These are phyloP conservation scores for Ogataea dorogensis DNA, from an alignment of 805 yeast species.

Conservation along the genomic window DNA sequence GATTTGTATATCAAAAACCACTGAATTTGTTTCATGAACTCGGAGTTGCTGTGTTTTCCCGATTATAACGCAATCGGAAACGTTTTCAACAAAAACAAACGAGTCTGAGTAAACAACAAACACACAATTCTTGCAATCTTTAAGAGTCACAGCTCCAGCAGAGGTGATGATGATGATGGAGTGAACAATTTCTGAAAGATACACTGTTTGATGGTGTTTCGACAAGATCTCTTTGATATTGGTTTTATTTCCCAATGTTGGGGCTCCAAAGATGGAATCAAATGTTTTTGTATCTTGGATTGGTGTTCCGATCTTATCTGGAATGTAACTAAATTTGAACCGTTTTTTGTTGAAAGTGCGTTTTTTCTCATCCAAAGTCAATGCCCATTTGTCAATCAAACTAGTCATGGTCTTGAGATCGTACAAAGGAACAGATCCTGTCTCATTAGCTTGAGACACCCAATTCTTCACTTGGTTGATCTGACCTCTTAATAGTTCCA, in stretches of 20 bases:
- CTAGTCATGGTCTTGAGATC: constrained; percentile 25
- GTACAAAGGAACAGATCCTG: constrained; percentile 23
- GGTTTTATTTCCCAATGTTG: constrained; percentile 9
- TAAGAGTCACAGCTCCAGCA: constrained; percentile 24
- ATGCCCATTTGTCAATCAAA: constrained; percentile 19
- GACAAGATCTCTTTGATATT: neutral
- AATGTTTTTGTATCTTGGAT: neutral
- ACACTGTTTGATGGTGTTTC: constrained; percentile 6
- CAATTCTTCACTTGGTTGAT: constrained; percentile 20
- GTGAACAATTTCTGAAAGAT: constrained; percentile 11
- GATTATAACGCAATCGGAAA: constrained; percentile 14
- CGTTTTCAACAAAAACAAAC: constrained; percentile 20
- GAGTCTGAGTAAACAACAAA: constrained; percentile 21
- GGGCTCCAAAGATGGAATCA: constrained; percentile 4
- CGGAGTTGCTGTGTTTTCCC: constrained; percentile 30
- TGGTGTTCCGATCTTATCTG: constrained; percentile 2
- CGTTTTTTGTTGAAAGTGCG: constrained; percentile 15
- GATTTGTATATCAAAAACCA: constrained; percentile 16
- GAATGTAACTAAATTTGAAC: constrained; percentile 24
- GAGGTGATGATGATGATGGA: constrained; percentile 15
- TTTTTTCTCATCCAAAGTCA: constrained; percentile 22
- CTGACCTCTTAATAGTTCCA: constrained; percentile 9
- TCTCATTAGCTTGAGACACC: constrained; percentile 15
- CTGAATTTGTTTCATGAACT: constrained; percentile 19
- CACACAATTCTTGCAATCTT: constrained; percentile 15